A percentile compares a stretch with the other conserved stretches of the same genome.
phyloP scores from a whole-genome alignment of 495 filamentous ascomycete genomes.

The Penicillium cinerascens region DNA sequence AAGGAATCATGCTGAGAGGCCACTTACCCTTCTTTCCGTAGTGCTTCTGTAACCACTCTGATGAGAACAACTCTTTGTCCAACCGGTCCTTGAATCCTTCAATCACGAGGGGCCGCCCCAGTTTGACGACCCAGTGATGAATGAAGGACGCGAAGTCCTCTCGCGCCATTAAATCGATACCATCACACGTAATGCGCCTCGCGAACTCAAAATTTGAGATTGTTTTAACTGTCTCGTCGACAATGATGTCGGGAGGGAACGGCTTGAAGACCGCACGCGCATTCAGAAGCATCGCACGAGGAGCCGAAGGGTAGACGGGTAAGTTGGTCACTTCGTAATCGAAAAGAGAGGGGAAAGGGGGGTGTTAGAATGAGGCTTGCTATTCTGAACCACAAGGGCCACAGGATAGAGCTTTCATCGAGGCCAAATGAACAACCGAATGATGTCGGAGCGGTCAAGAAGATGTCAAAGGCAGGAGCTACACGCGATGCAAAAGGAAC shows the following conservation, averaged over 20 bases:
- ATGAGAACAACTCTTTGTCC: slow-evolving; percentile 66
- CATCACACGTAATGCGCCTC: slow-evolving; percentile 66
- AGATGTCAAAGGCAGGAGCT: not conserved
- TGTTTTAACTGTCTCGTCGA: slow-evolving; percentile 66
- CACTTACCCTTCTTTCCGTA: slow-evolving; percentile 67
- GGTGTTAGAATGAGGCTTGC: not conserved
- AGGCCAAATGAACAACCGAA: not conserved
- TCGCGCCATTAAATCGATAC: slow-evolving; percentile 66
- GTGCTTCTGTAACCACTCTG: slow-evolving; percentile 70
- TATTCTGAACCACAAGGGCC: not conserved
- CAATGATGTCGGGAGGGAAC: slow-evolving; percentile 76
- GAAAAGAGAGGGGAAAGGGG: no score
- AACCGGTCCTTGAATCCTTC: slow-evolving; percentile 65
- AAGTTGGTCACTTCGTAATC: not conserved
- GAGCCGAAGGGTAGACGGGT: not conserved
- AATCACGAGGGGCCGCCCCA: slow-evolving; percentile 81
- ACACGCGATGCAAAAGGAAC: not conserved
- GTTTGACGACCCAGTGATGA: slow-evolving; percentile 70
- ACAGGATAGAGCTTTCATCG: not conserved
- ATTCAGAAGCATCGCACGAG: slow-evolving; percentile 3
- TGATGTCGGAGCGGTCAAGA: no score
- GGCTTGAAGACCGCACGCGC: slow-evolving; percentile 69
- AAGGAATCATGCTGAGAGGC: not conserved
- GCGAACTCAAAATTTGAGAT: slow-evolving; percentile 83
- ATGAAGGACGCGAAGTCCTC: slow-evolving; percentile 79